Evolutionary conservation across 2,329 filamentous ascomycete genomes (phyloP), one percentile per base, ranked within the genome.

Genomic region (Cordyceps cicadae): DNA sequence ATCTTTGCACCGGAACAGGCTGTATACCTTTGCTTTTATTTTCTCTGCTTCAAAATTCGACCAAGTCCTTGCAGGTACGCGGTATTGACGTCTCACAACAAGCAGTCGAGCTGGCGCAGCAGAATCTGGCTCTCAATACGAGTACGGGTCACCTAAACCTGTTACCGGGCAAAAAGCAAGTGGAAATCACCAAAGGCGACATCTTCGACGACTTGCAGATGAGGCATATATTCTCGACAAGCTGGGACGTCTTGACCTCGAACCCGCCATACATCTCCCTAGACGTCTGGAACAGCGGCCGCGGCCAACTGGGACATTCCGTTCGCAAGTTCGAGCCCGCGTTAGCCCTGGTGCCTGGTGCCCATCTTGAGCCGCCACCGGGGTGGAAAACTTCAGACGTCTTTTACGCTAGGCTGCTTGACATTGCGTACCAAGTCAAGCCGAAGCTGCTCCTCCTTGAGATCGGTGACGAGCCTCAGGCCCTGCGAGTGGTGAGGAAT

Each of bases 251-350:
- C 4, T 74, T 99, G 1, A 82, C 94, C 41, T 89, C 89, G 1
- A 99, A 99, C 68, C 94, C 94, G 17, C 94, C 94, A 0, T 97
- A 97, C 71, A 87, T 97, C 55, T 95, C 92, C 2, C 75, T 78
- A 0, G 65, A 70, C 45, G 67, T 73, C 11, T 79, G 76, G 76
- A 62, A 70, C 41, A 64, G 71, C 3, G 76, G 74, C 19, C 66
- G 67, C 12, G 73, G 72, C 17, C 72, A 77, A 37, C 65, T 79
- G 50, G 83, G 82, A 8, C 92, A 89, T 67, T 93, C 89, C 14
- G 93, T 97, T 34, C 83, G 91, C 17, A 85, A 85, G 51, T 91
- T 85, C 70, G 94, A 99, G 73, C 94, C 94, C 3, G 83, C 77
- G 64, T 74, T 89, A 14, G 94, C 94, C 0, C 79, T 97, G 15